phyloP scores from a whole-genome alignment of 306 rosid species.

The Glycine tomentella region DNA sequence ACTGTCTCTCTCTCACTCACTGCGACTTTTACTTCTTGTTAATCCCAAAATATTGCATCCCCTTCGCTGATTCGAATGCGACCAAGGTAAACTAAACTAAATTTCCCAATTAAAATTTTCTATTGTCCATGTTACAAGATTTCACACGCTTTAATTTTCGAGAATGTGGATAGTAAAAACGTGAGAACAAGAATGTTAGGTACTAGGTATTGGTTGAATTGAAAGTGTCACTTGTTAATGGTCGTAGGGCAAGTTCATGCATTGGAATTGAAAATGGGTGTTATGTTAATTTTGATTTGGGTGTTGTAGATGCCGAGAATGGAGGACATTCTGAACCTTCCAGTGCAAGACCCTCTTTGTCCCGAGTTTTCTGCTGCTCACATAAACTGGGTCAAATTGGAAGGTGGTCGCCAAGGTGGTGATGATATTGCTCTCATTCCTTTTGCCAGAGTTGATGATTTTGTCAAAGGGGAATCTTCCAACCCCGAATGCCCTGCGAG shows the following conservation, averaged over 20 bases:
- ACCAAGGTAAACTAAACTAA: slow-evolving; percentile 26
- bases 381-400: slow-evolving; percentile 74
- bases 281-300: slow-evolving; percentile 5
- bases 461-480: slow-evolving; percentile 81
- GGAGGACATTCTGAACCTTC: slow-evolving; percentile 87
- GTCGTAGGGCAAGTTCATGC: not conserved
- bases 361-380: slow-evolving; percentile 72
- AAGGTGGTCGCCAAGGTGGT: slow-evolving; percentile 88
- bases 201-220: too few species aligned
- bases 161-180: not conserved
- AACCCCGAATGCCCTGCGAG: slow-evolving; percentile 74
- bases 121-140: too few species aligned
- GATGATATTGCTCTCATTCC: slow-evolving; percentile 83
- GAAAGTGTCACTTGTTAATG: not conserved
- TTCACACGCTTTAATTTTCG: slow-evolving; percentile 1
- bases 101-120: not conserved
- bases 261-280: not conserved
- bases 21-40: not conserved
- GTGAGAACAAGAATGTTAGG: not conserved
- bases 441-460: slow-evolving; percentile 78
- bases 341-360: slow-evolving; percentile 72
- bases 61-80: slow-evolving; percentile 35
- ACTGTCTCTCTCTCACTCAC: not conserved
- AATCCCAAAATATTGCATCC: not conserved
- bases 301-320: slow-evolving; percentile 71